Base-by-base conservation (phyloP, 2,329 filamentous ascomycete species). In the Sporothrix pallida region DNA sequence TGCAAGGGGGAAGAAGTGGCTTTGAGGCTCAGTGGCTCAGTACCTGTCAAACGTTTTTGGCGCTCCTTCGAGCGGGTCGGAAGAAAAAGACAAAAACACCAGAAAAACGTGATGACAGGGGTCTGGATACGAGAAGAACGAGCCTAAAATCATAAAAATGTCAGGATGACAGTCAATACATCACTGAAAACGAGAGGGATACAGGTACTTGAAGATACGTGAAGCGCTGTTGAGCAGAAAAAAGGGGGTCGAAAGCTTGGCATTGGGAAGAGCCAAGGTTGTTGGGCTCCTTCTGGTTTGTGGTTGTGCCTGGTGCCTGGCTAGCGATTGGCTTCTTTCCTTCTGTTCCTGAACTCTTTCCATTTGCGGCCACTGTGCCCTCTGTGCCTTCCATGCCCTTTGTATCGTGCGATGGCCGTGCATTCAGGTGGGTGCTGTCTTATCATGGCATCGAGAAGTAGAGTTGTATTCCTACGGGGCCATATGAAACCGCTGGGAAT, bases 241-340 rank as follows among this genome's bases (percentile, higher is more conserved):
- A 60, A 17, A 26, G 26, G n/a, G 56, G 56, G 0, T 9, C 15
- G 15, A 58, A 58, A 58, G 56, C 56, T 58, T 58, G 56, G 56
- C 56, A 31, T 58, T 58, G 9, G 17, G 10, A 31, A 6, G 23
- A 31, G 56, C 56, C 56, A 58, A 58, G 56, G 31, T 12, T 26
- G 56, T 58, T 58, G 56, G 56, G 56, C 56, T 60, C 56, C 10
- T 48, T 48, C 15, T 8, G 52, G 6, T 54, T 8, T 20, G 20
- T 56, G 20, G 52, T 56, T 56, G 20, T 56, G 52, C 52, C 52
- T 62, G 26, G 58, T 63, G 31, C 58, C 58, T 63, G 58, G 58
- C 58, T 63, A 63, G 58, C 17, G 17, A 63, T 37, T 44, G 58
- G 31, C 7, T 37, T 7, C 31, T 37, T 37, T 37, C 31, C 31